Base-by-base conservation (phyloP, 2,329 filamentous ascomycete species). In the Aspergillus spinulosporus region DNA sequence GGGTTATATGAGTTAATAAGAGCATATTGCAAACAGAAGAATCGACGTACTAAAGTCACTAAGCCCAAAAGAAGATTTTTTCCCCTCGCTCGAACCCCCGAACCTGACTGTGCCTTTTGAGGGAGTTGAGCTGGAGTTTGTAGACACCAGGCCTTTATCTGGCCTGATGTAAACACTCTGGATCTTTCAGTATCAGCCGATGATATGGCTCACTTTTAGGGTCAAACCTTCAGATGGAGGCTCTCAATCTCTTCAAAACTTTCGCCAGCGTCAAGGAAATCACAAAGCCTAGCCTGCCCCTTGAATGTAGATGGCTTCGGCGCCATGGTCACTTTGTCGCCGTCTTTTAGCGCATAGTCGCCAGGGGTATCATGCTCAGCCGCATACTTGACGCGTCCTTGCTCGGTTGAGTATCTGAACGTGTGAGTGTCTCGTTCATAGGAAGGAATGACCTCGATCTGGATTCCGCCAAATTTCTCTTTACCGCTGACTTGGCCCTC, bases 401-500 rank as follows among this genome's bases (percentile, higher is more conserved):
- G 42, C 15, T 12, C 15, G 11, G 7, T 3, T n/a, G 4, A 9
- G 42, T 12, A 9, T 11, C 5, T 11, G 8, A 28, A 44, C 11
- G 15, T 28, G 42, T 44, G 11, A 5, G 5, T 11, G 11, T 28
- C 28, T 26, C 9, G 12, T 12, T 28, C 42, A 44, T 44, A n/a
- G 5, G 42, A 44, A 9, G 48, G 36, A 26, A 50, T 50, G 5
- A 50, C 34, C 34, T 50, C 32, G 11, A 50, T 36, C 21, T 50
- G 48, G 28, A 50, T 50, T 8, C 48, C 48, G 21, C 48, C 48
- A 50, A 50, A 21, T 5, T 21, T 14, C 15, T 50, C 48, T 28
- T 50, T 50, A 9, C 48, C 48, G 9, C 14, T 50, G 12, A 50
- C 36, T 36, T 50, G 48, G n/a, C 48, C 34, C 12, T 50, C 48